Evolutionary conservation across 768 basidiomycete genomes (phyloP).

Genomic region (Leucocoprinus leucothites): DNA sequence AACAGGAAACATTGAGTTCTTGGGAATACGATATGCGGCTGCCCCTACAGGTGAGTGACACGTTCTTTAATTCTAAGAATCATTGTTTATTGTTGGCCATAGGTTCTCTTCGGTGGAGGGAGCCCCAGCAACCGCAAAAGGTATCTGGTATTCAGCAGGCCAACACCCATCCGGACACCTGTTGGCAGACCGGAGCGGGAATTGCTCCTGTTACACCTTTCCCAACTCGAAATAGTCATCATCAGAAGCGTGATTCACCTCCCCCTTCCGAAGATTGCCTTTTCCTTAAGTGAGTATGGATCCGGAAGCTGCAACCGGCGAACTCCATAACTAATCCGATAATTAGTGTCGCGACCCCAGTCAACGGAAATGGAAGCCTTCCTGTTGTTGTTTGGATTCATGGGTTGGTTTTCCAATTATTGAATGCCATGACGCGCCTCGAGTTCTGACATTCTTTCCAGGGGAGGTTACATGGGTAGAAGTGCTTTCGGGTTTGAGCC

Average conservation of each 20-base stretch:
- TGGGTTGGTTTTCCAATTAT: slow-evolving; percentile 23
- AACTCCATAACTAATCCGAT: no score
- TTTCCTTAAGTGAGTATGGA: slow-evolving; percentile 30
- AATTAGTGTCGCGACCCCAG: slow-evolving; percentile 32
- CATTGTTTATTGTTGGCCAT: neutral
- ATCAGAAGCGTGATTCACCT: slow-evolving; percentile 2
- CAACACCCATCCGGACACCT: neutral
- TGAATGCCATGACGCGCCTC: neutral
- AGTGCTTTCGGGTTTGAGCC: slow-evolving; percentile 19
- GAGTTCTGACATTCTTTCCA: neutral
- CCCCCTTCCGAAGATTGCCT: slow-evolving; percentile 36
- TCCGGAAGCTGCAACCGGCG: no score
- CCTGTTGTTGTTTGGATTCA: slow-evolving; percentile 46
- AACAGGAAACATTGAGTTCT: slow-evolving; percentile 32
- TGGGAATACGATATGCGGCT: slow-evolving; percentile 48
- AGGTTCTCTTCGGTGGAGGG: slow-evolving; percentile 24
- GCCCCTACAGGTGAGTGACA: slow-evolving; percentile 43
- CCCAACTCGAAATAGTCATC: slow-evolving; percentile 8
- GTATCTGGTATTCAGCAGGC: slow-evolving; percentile 6
- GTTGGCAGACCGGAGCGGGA: slow-evolving; percentile 8
- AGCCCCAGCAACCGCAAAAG: slow-evolving; percentile 10
- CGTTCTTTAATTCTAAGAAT: neutral
- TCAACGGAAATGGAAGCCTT: slow-evolving; percentile 18
- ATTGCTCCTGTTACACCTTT: slow-evolving; percentile 16
- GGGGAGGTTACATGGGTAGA: slow-evolving; percentile 8